Base-by-base conservation (phyloP, 2,329 filamentous ascomycete genomes). In the Ophiostoma sp. region DNA sequence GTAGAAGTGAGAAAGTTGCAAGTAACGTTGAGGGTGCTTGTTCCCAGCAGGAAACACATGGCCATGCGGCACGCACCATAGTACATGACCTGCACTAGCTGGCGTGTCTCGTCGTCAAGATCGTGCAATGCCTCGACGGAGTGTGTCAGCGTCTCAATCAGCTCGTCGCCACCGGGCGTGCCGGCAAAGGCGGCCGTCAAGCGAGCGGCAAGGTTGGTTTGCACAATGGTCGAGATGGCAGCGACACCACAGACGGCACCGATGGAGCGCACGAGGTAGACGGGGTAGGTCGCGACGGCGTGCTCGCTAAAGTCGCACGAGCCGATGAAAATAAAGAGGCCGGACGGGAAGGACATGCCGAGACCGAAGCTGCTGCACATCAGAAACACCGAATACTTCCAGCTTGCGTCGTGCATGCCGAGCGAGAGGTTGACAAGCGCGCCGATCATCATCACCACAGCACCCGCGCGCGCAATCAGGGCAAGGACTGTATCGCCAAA, bases 381-480 rank as follows among this genome's bases (percentile, higher is more conserved):
- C 1, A 70, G 36, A 18, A 68, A 70, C 40, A 55, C 58, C 38
- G 69, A 79, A 66, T 87, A 87, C 70, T 86, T 81, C 79, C 82
- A 85, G 11, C 76, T 74, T 0, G 83, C 78, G 67, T 86, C 84
- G 58, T 80, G 75, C 27, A 83, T 82, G 0, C 76, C 76, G 36
- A 62, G 66, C 87, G 77, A 1, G 79, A 81, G 0, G 47, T 86
- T 85, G 65, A 67, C 16, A 36, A 67, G 6, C 14, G 62, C 67
- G 1, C 86, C 86, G 0, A 85, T 64, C 0, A 84, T 74, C 78
- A 88, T 83, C 3, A 83, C 76, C 6, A 81, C 72, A 2, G 81
- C 80, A 1, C 85, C 86, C 0, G 79, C 69, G 2, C 85, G 79
- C 9, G 87, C 79, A 3, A 86, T 80, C 0, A 80, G 77, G 65